A percentile compares a stretch with the other conserved stretches of the same genome.
phyloP scores from a whole-genome alignment of 2,329 filamentous ascomycete genomes.

The Cladosporium phlei region DNA sequence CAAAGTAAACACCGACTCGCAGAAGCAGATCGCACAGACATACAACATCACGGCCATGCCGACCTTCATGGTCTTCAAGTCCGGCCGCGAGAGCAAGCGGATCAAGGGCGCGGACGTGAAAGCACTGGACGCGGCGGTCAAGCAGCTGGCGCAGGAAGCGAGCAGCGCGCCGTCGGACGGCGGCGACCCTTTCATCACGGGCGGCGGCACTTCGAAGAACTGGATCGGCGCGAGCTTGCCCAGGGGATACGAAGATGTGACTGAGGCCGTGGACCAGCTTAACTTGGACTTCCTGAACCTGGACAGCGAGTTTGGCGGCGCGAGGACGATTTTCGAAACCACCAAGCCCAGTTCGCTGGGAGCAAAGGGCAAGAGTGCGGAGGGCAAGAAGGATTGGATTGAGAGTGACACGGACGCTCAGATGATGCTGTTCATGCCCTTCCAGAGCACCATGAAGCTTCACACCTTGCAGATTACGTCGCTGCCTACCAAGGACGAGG shows the following conservation, averaged over 20 bases:
- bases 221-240: constrained; percentile 76
- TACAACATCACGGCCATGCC: constrained; percentile 77
- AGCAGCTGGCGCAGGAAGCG: constrained; percentile 65
- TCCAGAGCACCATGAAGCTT: constrained; percentile 81
- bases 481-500: constrained; percentile 56
- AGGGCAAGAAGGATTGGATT: constrained; percentile 67
- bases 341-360: constrained; percentile 60
- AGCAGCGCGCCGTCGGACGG: constrained; percentile 32
- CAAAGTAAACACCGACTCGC: constrained; percentile 78
- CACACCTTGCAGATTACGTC: constrained; percentile 87
- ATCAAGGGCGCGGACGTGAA: constrained; percentile 63
- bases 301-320: constrained; percentile 68
- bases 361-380: constrained; percentile 49
- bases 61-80: constrained; percentile 72
- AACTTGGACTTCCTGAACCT: constrained; percentile 85
- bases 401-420: constrained; percentile 97
- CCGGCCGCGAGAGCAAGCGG: constrained; percentile 33
- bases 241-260: constrained; percentile 77
- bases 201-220: constrained; percentile 24
- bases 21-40: constrained; percentile 66
- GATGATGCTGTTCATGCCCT: constrained; percentile 86
- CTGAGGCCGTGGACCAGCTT: constrained; percentile 71
- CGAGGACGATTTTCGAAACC: constrained; percentile 66
- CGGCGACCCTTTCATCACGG: constrained; percentile 24
- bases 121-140: constrained; percentile 65